phyloP scores from a whole-genome alignment of 129 eudicot genomes.

The Mikania micrantha region DNA sequence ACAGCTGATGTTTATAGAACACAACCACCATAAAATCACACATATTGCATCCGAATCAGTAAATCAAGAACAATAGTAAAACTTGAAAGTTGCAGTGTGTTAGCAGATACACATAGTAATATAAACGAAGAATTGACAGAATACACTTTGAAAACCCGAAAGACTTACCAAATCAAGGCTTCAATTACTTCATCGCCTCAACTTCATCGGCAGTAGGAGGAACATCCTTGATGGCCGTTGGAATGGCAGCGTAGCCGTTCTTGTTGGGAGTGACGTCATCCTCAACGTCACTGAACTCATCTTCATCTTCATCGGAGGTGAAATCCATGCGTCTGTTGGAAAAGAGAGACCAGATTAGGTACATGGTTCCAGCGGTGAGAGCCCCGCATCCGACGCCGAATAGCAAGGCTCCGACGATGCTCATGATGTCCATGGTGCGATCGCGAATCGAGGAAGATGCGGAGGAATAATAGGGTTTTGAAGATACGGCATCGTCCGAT shows the following conservation, averaged over 20 bases:
- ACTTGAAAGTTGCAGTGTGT: background rate
- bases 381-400: constrained; percentile 92
- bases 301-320: constrained; percentile 31
- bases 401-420: constrained; percentile 73
- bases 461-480: constrained; percentile 17
- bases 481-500: background rate
- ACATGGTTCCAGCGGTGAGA: constrained; percentile 71
- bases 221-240: constrained; percentile 24
- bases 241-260: constrained; percentile 49
- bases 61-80: constrained; percentile 13
- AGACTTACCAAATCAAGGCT: background rate
- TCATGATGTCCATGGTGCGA: constrained; percentile 65
- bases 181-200: constrained; percentile 24
- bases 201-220: constrained; percentile 32
- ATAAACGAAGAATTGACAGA: constrained; percentile 14
- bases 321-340: constrained; percentile 35
- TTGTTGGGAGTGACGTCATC: constrained; percentile 33
- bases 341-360: constrained; percentile 59
- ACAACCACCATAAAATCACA: constrained; percentile 8
- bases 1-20: background rate
- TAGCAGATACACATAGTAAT: constrained; percentile 15
- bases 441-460: constrained; percentile 42
- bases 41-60: background rate
- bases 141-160: constrained; percentile 4
- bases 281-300: constrained; percentile 12